phyloP scores from a whole-genome alignment of 2,329 filamentous ascomycete species.

The Ustulina deusta region DNA sequence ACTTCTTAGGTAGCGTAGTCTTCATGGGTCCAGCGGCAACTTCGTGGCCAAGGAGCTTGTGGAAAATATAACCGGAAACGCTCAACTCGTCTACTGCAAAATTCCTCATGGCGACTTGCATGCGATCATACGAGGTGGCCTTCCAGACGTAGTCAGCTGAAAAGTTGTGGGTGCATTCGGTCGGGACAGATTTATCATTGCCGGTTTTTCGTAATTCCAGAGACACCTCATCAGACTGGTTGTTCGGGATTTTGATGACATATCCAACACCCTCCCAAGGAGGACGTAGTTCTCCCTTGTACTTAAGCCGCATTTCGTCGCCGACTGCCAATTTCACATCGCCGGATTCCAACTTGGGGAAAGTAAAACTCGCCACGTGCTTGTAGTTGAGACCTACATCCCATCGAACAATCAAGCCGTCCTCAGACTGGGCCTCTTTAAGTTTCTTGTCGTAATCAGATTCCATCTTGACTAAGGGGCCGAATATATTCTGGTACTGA shows the following conservation, averaged over 20 bases:
- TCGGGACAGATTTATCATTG: slow-evolving; percentile 95
- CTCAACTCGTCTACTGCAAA: slow-evolving; percentile 98
- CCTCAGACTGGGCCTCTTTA: slow-evolving; percentile 97
- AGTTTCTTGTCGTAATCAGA: slow-evolving; percentile 99
- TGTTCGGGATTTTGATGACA: slow-evolving; percentile 99
- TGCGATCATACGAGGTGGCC: slow-evolving; percentile 97
- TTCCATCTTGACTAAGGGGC: slow-evolving; percentile 97
- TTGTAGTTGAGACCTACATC: slow-evolving; percentile 97
- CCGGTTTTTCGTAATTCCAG: slow-evolving; percentile 94
- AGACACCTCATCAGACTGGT: slow-evolving; percentile 96
- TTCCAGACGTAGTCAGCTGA: slow-evolving; percentile 99
- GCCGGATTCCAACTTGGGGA: slow-evolving; percentile 96
- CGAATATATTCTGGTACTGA: slow-evolving; percentile 99
- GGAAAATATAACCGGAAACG: slow-evolving; percentile 98
- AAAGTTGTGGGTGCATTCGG: slow-evolving; percentile 97
- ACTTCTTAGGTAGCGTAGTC: slow-evolving; percentile 94
- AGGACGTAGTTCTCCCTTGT: slow-evolving; percentile 90
- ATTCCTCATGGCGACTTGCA: slow-evolving; percentile 99
- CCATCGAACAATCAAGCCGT: slow-evolving; percentile 94
- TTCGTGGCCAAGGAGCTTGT: slow-evolving; percentile 94
- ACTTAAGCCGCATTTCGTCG: slow-evolving; percentile 97
- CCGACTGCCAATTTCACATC: slow-evolving; percentile 98
- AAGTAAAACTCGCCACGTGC: slow-evolving; percentile 92
- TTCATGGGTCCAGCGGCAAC: slow-evolving; percentile 96
- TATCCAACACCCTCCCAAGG: slow-evolving; percentile 99